These are phyloP conservation scores for Talaromyces adpressus DNA, from an alignment of 495 filamentous ascomycete genomes.

Conservation along the genomic window DNA sequence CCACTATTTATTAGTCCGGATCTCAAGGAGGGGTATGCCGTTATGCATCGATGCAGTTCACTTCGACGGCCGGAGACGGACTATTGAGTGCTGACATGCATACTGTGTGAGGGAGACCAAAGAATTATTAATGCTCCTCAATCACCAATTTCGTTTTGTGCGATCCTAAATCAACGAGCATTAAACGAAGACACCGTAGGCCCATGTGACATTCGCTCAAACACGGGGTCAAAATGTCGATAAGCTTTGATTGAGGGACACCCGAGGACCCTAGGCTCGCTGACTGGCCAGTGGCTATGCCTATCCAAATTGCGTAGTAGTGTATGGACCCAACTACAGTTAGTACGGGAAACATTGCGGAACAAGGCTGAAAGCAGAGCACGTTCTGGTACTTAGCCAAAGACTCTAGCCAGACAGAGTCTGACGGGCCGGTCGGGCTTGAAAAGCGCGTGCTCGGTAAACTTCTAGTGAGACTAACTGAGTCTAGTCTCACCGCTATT, in stretches of 20 bases:
- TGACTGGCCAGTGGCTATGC: background rate
- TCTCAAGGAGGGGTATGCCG: background rate
- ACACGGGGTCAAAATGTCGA: slow-evolving; percentile 1
- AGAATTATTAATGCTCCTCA: background rate
- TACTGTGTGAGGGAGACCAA: background rate
- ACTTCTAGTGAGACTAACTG: background rate
- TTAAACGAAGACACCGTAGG: background rate
- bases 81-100: background rate
- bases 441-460: background rate
- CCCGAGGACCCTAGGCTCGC: background rate
- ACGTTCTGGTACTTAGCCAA: background rate
- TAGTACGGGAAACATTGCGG: background rate
- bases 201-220: background rate
- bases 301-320: background rate
- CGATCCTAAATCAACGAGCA: background rate
- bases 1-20: background rate
- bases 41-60: background rate
- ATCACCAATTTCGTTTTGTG: background rate
- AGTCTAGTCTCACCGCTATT: background rate
- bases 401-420: background rate
- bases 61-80: background rate
- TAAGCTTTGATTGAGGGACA: background rate
- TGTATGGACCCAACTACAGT: background rate
- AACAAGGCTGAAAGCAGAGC: background rate
- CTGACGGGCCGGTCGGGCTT: background rate